phyloP scores from a whole-genome alignment of 163 green algal species.

The Chlamydomonas reinhardtii region DNA sequence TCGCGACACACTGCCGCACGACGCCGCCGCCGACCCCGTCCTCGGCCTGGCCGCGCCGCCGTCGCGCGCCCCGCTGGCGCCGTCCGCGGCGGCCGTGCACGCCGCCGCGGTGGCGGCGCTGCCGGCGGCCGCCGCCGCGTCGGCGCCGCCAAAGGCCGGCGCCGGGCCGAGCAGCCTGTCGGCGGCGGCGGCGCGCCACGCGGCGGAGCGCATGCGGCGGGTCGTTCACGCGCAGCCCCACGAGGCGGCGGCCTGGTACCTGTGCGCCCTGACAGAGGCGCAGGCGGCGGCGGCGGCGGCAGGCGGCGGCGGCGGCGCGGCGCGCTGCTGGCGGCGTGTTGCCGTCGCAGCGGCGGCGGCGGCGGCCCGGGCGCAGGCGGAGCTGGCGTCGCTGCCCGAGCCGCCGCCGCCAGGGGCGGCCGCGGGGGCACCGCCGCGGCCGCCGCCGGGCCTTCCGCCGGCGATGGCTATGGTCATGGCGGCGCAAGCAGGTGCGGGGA shows the following conservation, averaged over 20 bases:
- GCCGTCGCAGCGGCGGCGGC: background rate
- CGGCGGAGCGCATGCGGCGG: slow-evolving; percentile 27
- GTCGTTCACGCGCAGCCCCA: slow-evolving; percentile 30
- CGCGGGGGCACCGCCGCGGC: no score
- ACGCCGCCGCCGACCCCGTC: background rate
- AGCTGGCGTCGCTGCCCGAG: slow-evolving; percentile 35
- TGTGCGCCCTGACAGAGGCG: slow-evolving; percentile 47
- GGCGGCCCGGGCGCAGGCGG: background rate
- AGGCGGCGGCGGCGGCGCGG: background rate
- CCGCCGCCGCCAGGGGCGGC: background rate
- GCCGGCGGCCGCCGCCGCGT: background rate
- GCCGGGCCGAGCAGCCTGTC: background rate
- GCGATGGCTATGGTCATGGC: slow-evolving; percentile 3
- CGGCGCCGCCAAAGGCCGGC: background rate
- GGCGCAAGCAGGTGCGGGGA: slow-evolving; percentile 15
- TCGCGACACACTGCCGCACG: background rate
- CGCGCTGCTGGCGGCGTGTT: background rate
- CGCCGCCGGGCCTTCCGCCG: slow-evolving; percentile 3
- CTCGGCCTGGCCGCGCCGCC: slow-evolving; percentile 17
- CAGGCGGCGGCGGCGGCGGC: slow-evolving; percentile 40
- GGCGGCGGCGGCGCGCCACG: background rate
- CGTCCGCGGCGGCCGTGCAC: slow-evolving; percentile 17
- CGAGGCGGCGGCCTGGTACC: slow-evolving; percentile 44
- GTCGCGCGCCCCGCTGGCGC: slow-evolving; percentile 4
- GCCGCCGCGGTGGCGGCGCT: background rate